Base-by-base conservation (phyloP, 2,329 filamentous ascomycete genomes). In the Cytospora piceae region DNA sequence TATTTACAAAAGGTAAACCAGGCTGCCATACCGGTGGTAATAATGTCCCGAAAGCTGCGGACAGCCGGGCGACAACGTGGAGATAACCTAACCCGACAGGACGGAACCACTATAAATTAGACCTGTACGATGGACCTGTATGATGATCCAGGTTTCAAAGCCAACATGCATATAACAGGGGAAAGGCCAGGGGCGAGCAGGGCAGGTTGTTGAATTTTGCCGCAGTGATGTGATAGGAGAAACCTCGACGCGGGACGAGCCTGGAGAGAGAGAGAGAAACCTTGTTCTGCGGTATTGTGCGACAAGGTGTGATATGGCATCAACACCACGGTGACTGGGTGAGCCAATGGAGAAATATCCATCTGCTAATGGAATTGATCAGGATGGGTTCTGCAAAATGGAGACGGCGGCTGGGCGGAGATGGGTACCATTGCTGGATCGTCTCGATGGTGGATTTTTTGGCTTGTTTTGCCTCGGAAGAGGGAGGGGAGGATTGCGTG, bases 291-390 rank as follows among this genome's bases (percentile, higher is more conserved):
- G 42, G 52, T n/a, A 66, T 51, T 60, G 66, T 60, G 66, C 66
- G 65, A 65, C 64, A 57, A 63, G 63, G 42, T 55, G 63, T 51
- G 61, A 67, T 65, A 67, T 68, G 63, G 66, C 63, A 63, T 56
- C 63, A 68, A 55, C 58, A 49, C 46, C 29, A 53, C 9, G 61
- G 27, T 29, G 27, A 29, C 27, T 3, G 27, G 27, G 31, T 22
- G n/a, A 27, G 59, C 64, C 59, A 63, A 62, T 52, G 42, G 54
- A 32, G n/a, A n/a, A 24, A 6, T 49, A 66, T 46, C 20, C 51
- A 64, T 52, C 51, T 49, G 31, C 54, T 31, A 63, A 59, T 64
- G 20, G 12, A 9, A 37, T 14, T 37, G 12, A 15, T 15, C 34
- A 37, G 34, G 34, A 37, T 37, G 34, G 34, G 34, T 37, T 37